Evolutionary conservation across 768 basidiomycete genomes (phyloP).

Genomic region (Dentipellis fragilis): DNA sequence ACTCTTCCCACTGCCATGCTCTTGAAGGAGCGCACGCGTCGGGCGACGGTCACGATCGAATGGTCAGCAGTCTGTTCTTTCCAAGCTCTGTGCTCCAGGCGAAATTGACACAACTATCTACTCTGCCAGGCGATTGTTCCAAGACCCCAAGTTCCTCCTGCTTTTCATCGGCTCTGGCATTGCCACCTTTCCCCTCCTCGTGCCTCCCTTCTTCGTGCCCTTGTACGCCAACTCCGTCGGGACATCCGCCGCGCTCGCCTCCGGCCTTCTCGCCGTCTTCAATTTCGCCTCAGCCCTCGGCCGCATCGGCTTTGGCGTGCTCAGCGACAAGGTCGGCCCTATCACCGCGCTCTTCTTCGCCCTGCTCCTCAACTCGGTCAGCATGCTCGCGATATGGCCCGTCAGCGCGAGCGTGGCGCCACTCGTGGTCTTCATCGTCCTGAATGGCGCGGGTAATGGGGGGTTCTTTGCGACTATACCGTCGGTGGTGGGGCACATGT

Average conservation of each 20-base stretch:
- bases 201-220: constrained; percentile 25
- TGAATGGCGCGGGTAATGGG: constrained; percentile 6
- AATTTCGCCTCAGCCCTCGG: constrained; percentile 24
- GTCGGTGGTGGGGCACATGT: constrained; percentile 20
- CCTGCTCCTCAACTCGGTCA: constrained; percentile 20
- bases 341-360: constrained; percentile 19
- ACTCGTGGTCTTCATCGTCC: constrained; percentile 18
- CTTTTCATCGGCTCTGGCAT: constrained; percentile 5
- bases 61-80: constrained; percentile 11
- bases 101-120: background rate
- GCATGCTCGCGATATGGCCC: constrained; percentile 19
- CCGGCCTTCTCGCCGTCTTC: constrained; percentile 22
- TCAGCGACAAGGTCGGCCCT: constrained; percentile 21
- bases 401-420: constrained; percentile 11
- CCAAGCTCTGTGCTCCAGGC: background rate
- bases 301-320: constrained; percentile 19
- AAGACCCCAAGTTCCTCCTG: constrained; percentile 18
- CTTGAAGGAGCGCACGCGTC: constrained; percentile 16
- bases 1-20: constrained; percentile 21
- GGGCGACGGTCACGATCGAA: constrained; percentile 14
- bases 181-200: background rate
- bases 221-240: constrained; percentile 22
- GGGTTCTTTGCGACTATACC: constrained; percentile 25
- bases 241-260: constrained; percentile 16
- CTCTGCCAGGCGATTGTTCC: constrained; percentile 20